These are phyloP conservation scores for Tulasnella sp. DNA, from an alignment of 768 basidiomycete genomes.

Conservation along the genomic window DNA sequence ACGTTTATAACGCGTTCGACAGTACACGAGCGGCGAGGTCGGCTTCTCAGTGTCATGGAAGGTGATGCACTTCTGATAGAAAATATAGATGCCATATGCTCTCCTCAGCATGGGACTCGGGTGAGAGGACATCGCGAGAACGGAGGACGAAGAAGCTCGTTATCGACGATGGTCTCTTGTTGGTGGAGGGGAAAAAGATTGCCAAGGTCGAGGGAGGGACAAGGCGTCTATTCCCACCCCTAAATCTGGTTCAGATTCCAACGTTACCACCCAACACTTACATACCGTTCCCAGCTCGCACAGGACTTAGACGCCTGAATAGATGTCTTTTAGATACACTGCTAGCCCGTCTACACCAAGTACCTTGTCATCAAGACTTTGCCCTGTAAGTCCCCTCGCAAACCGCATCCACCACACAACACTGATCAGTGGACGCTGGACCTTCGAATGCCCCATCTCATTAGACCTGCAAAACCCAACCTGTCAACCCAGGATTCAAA, in stretches of 20 bases:
- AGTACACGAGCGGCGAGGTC: no score
- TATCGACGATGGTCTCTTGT: no score
- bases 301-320: background rate
- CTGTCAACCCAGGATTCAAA: slow-evolving; percentile 8
- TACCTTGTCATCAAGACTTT: background rate
- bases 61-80: no score
- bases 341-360: background rate
- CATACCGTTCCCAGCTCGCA: background rate
- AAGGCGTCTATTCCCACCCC: background rate
- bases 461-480: background rate
- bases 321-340: background rate
- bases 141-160: no score
- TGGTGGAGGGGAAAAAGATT: no score
- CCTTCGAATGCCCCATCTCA: background rate
- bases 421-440: background rate
- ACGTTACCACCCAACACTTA: background rate
- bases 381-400: background rate
- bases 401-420: background rate
- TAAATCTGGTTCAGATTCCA: background rate
- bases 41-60: no score
- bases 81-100: no score
- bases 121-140: no score
- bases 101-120: no score
- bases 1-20: no score
- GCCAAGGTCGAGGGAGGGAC: no score